These are phyloP conservation scores for Meripilus lineatus DNA, from an alignment of 1,284 basidiomycete species.

Conservation along the genomic window DNA sequence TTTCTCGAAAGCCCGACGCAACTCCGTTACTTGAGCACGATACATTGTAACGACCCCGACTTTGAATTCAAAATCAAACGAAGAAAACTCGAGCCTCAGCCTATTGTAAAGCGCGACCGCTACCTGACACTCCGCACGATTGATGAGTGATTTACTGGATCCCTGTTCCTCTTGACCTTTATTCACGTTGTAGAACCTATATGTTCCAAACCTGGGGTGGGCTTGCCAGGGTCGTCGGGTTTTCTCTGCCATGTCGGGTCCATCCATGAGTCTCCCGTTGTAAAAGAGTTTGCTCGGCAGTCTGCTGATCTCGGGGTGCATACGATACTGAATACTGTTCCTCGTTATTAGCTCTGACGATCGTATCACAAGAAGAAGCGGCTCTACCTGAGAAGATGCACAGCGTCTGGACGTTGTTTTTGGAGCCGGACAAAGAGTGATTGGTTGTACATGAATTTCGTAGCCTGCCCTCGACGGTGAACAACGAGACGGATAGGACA, in stretches of 20 bases:
- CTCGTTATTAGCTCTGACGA: conserved; percentile 6
- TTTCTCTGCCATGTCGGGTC: conserved; percentile 83
- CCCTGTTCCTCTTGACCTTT: conserved; percentile 51
- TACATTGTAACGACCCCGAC: conserved; percentile 97
- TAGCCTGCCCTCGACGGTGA: conserved; percentile 47
- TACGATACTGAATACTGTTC: conserved; percentile 95
- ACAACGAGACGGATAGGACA: neutral
- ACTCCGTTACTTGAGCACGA: conserved; percentile 81
- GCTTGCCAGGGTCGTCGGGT: conserved; percentile 87
- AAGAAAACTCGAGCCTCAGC: conserved; percentile 62
- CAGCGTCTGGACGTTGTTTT: conserved; percentile 70
- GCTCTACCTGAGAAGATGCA: conserved; percentile 79
- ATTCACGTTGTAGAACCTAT: conserved; percentile 84
- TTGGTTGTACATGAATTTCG: conserved; percentile 80
- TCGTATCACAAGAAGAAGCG: neutral
- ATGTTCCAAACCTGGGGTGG: conserved; percentile 77
- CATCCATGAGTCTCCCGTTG: conserved; percentile 76
- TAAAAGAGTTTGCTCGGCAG: conserved; percentile 94
- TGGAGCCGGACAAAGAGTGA: conserved; percentile 94
- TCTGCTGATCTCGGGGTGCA: conserved; percentile 95
- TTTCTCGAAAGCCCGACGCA: conserved; percentile 68
- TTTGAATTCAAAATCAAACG: conserved; percentile 66
- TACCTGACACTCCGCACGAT: conserved; percentile 71
- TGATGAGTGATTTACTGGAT: conserved; percentile 67
- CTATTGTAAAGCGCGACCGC: conserved; percentile 80